Percentiles rank a stretch among this genome's conserved stretches.
Conservation (phyloP, 2,329 filamentous ascomycete species). For the Rhexocercosporidium sp. region DNA sequence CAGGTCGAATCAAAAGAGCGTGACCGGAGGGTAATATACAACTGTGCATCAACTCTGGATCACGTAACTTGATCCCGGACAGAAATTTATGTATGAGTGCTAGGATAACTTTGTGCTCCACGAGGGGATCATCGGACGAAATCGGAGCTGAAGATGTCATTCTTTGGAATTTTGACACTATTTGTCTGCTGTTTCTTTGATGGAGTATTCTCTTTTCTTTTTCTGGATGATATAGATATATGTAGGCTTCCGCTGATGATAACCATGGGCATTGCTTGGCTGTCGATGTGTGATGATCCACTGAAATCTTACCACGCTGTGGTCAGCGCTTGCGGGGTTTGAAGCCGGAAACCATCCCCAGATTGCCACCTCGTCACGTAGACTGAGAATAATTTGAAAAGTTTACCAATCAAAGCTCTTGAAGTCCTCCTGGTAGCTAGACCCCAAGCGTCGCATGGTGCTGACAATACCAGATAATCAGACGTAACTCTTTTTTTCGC, state of each 20-base stretch:
- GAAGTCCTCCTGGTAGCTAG: no score
- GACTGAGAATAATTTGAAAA: no score
- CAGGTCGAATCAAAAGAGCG: not conserved
- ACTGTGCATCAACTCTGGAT: slow-evolving; percentile 2
- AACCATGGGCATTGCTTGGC: no score
- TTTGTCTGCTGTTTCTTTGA: not conserved
- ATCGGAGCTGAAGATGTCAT: not conserved
- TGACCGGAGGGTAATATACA: not conserved
- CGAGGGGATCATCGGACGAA: not conserved
- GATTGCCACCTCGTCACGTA: not conserved
- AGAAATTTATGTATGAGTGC: slow-evolving; percentile 3
- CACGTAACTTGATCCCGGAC: not conserved
- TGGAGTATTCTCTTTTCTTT: not conserved
- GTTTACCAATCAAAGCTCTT: no score
- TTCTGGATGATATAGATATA: not conserved
- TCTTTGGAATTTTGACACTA: no score
- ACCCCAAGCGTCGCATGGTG: no score
- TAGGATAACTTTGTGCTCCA: not conserved
- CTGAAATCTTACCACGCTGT: not conserved
- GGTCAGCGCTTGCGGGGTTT: not conserved
- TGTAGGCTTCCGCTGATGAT: no score
- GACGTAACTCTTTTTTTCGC: no score
- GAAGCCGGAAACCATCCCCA: not conserved
- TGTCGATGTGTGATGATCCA: no score
- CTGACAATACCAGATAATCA: no score